Evolutionary conservation across 2,329 filamentous ascomycete species (phyloP).

Genomic region (Alternaria sp.): DNA sequence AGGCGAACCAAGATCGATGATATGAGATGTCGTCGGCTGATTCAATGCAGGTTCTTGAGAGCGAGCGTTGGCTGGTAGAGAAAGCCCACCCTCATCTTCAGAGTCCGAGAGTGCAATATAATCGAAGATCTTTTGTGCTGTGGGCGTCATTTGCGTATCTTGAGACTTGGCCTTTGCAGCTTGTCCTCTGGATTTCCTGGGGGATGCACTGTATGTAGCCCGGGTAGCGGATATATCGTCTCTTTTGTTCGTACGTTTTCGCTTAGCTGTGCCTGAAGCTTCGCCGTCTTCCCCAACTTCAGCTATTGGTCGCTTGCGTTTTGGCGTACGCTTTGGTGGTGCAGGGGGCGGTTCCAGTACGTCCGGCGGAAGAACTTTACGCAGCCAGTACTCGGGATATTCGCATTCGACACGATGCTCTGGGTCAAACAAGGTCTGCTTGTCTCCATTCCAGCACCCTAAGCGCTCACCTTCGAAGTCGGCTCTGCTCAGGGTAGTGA

Average conservation of each 20-base stretch:
- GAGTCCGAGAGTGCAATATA: slow-evolving; percentile 18
- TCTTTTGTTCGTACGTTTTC: background rate
- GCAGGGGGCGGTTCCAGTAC: slow-evolving; percentile 24
- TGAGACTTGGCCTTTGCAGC: background rate
- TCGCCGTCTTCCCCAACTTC: background rate
- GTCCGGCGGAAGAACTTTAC: slow-evolving; percentile 34
- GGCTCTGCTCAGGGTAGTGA: slow-evolving; percentile 37
- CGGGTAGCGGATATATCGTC: background rate
- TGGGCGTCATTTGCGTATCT: background rate
- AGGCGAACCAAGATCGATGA: background rate
- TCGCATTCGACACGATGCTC: slow-evolving; percentile 43
- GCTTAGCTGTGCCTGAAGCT: background rate
- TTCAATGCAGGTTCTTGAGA: background rate
- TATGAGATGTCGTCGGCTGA: background rate
- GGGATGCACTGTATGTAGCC: background rate
- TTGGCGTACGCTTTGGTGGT: slow-evolving; percentile 11
- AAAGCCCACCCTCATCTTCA: slow-evolving; percentile 4
- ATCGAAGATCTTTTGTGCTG: background rate
- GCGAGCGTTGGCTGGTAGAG: background rate
- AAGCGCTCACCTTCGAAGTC: slow-evolving; percentile 39
- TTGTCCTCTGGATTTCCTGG: background rate
- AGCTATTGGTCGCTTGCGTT: slow-evolving; percentile 17
- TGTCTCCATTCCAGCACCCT: slow-evolving; percentile 26
- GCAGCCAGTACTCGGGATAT: slow-evolving; percentile 43
- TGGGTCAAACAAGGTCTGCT: slow-evolving; percentile 37